phyloP scores from a whole-genome alignment of 805 yeast genomes.

The Wickerhamiella sergipiensis region DNA sequence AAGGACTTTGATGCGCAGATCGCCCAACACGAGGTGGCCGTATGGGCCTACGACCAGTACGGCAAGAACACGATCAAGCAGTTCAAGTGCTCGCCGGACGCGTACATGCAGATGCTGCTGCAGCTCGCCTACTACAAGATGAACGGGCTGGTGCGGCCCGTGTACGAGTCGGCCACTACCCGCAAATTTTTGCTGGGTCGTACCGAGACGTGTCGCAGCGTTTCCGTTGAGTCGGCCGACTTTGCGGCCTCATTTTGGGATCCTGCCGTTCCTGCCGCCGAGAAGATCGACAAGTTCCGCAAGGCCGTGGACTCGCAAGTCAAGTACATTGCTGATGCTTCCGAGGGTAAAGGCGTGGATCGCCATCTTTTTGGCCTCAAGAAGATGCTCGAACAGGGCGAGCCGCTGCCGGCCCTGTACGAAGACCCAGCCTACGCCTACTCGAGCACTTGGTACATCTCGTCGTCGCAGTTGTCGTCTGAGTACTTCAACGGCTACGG shows the following conservation, averaged over 20 bases:
- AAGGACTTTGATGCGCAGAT: slow-evolving; percentile 43
- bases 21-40: slow-evolving; percentile 56
- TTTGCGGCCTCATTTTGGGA: slow-evolving; percentile 68
- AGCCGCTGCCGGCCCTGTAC: slow-evolving; percentile 50
- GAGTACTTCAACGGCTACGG: slow-evolving; percentile 85
- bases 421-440: slow-evolving; percentile 62
- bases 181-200: slow-evolving; percentile 80
- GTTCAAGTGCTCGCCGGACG: slow-evolving; percentile 84
- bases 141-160: slow-evolving; percentile 70
- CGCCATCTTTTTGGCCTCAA: slow-evolving; percentile 86
- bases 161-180: slow-evolving; percentile 93
- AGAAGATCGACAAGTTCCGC: slow-evolving; percentile 55
- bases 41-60: slow-evolving; percentile 68
- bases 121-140: slow-evolving; percentile 83
- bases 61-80: slow-evolving; percentile 79
- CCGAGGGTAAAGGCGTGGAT: slow-evolving; percentile 80
- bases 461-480: slow-evolving; percentile 81
- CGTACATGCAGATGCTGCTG: slow-evolving; percentile 77
- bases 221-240: slow-evolving; percentile 51
- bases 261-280: slow-evolving; percentile 34
- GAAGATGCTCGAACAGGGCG: slow-evolving; percentile 48
- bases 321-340: slow-evolving; percentile 57
- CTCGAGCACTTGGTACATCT: slow-evolving; percentile 72
- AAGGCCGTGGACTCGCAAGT: slow-evolving; percentile 65
- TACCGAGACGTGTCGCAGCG: slow-evolving; percentile 86